A percentile compares a stretch with the other conserved stretches of the same genome.
Evolutionary conservation across 441 rosid species (phyloP).

Genomic region (Gossypium schwendimanii): DNA sequence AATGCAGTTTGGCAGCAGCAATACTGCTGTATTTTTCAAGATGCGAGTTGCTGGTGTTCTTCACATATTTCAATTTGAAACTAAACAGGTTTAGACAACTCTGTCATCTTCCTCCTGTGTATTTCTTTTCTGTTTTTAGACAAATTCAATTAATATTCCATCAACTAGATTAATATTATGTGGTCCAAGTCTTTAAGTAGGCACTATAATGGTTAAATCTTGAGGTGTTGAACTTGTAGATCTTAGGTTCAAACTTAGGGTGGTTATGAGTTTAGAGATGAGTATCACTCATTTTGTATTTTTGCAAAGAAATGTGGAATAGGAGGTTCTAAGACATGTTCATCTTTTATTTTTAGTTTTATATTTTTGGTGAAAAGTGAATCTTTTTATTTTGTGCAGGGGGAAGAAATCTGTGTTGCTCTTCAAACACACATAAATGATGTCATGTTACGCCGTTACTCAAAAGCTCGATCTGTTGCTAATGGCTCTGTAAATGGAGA

Average conservation of each 20-base stretch:
- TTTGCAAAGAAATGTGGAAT: background rate
- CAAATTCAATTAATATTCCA: slow-evolving; percentile 4
- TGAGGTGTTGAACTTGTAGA: background rate
- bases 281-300: background rate
- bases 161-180: background rate
- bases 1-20: slow-evolving; percentile 99
- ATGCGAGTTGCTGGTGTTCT: slow-evolving; percentile 99
- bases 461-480: slow-evolving; percentile 75
- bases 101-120: background rate
- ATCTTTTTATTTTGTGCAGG: slow-evolving; percentile 38
- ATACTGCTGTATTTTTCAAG: slow-evolving; percentile 94
- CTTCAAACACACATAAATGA: slow-evolving; percentile 98
- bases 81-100: slow-evolving; percentile 68
- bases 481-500: slow-evolving; percentile 65
- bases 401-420: slow-evolving; percentile 98
- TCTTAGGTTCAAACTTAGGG: background rate
- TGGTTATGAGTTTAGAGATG: background rate
- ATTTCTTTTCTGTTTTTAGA: background rate
- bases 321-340: background rate
- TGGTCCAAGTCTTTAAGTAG: background rate
- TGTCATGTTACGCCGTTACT: slow-evolving; percentile 96
- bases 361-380: slow-evolving; percentile 6
- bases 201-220: background rate
- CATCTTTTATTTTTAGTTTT: background rate
- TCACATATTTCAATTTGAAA: slow-evolving; percentile 95